Evolutionary conservation across 768 basidiomycete genomes (phyloP), one percentile per base, ranked within the genome.

Genomic region (Suillus ampliporus): DNA sequence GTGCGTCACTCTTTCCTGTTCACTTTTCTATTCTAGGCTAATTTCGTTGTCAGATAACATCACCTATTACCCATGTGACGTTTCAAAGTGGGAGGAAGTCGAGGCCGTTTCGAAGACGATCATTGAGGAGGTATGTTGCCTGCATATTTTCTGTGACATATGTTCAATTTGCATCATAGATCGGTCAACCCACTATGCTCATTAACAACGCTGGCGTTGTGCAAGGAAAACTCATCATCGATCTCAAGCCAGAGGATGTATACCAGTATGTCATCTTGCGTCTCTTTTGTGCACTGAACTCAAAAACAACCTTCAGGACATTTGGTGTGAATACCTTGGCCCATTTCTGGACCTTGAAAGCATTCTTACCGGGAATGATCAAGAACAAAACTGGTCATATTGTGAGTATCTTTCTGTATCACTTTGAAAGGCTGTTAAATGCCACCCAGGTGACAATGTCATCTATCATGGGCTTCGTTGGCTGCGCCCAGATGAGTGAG

Each of bases 181-280:
- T 97, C 58, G 96, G 94, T 4, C 83, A 91, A 62, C 93, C 93
- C 0, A 97, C 97, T 0, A 84, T 98, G 43, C 78, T 99, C 26
- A 81, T 99, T 68, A 99, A 98, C 78, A 98, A 97, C 71, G 97
- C 97, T 0, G 97, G 96, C 21, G 88, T 97, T 61, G 93, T 92
- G 28, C 92, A 95, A 76, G 95, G 95, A 28, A 96, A 95, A 69
- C 77, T 89, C 2, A 78, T 99, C 37, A 77, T 96, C 14, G 95
- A 98, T 69, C 80, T 97, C 62, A 79, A 76, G 2, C 84, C 90
- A 5, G 83, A 86, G 58, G 97, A 99, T 69, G 76, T 99, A 50
- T 79, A 86, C 66, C 89, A 95, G 97, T 97, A 64, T 64, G 69
- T 15, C 50, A 28, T 11, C 47, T 52, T 21, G 5, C 41, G 31